These are phyloP conservation scores for Kwoniella pini DNA, from an alignment of 768 basidiomycete genomes.

Conservation along the genomic window DNA sequence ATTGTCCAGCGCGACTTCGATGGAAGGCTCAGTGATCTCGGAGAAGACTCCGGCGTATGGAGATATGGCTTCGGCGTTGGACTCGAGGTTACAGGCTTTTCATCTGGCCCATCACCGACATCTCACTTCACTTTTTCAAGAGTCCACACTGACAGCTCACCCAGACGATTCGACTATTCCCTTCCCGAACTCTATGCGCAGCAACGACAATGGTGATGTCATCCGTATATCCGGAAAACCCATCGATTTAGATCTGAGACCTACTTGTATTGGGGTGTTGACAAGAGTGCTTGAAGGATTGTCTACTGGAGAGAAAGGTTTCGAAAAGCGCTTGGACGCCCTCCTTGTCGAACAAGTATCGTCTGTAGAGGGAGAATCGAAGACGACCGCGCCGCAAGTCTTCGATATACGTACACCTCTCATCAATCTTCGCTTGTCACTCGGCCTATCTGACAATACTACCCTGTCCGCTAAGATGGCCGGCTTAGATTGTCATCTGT, in stretches of 20 bases:
- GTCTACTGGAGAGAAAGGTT: slow-evolving; percentile 5
- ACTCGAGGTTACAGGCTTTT: not conserved
- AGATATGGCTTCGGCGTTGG: slow-evolving; percentile 13
- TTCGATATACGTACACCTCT: slow-evolving; percentile 11
- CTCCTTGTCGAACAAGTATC: slow-evolving; percentile 24
- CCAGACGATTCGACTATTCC: not conserved
- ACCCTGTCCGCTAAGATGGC: not conserved
- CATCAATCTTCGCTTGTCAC: not conserved
- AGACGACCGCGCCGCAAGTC: not conserved
- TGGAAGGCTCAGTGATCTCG: not conserved
- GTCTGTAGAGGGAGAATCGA: slow-evolving; percentile 1
- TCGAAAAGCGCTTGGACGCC: slow-evolving; percentile 19
- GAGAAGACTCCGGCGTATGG: not conserved
- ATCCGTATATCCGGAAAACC: not conserved
- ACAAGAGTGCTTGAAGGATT: not conserved
- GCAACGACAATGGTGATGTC: slow-evolving; percentile 9
- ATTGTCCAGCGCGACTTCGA: not conserved
- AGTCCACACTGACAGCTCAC: no score
- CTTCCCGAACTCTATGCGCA: not conserved
- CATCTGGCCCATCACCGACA: not conserved
- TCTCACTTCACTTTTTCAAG: no score
- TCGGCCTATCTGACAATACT: not conserved
- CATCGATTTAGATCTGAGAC: slow-evolving; percentile 6
- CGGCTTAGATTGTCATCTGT: slow-evolving; percentile 2
- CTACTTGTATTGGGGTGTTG: not conserved